phyloP scores from a whole-genome alignment of 2,329 filamentous ascomycete genomes.

The Pyrenochaeta sp. region DNA sequence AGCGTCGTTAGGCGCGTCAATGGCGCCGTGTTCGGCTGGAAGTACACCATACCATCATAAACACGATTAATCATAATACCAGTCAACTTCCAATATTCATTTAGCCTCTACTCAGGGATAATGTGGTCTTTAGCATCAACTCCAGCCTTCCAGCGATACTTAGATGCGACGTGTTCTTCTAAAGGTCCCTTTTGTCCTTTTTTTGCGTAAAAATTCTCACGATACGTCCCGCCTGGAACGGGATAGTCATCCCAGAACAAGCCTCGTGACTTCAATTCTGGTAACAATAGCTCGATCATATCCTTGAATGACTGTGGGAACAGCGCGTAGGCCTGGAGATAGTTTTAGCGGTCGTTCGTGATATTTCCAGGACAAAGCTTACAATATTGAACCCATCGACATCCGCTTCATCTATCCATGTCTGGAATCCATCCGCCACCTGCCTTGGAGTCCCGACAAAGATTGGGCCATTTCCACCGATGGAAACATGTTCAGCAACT shows the following conservation, averaged over 20 bases:
- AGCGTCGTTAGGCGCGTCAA: no score
- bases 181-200: conserved; percentile 61
- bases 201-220: conserved; percentile 67
- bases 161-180: conserved; percentile 62
- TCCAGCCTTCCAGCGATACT: conserved; percentile 54
- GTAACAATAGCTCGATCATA: conserved; percentile 70
- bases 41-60: not conserved
- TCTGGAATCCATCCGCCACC: conserved; percentile 73
- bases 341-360: not conserved
- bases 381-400: conserved; percentile 80
- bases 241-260: conserved; percentile 65
- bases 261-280: conserved; percentile 68
- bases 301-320: conserved; percentile 74
- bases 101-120: conserved; percentile 57
- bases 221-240: conserved; percentile 66
- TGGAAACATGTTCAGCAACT: conserved; percentile 71
- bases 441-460: conserved; percentile 70
- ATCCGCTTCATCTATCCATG: conserved; percentile 73
- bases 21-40: not conserved
- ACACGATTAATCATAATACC: not conserved
- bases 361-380: conserved; percentile 37
- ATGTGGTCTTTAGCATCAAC: conserved; percentile 41
- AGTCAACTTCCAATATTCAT: no score
- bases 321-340: conserved; percentile 65
- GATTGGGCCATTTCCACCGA: conserved; percentile 72